Evolutionary conservation across 139 green algal species (phyloP), one percentile per base, ranked within the genome.

Genomic region (Pleodorina starrii): DNA sequence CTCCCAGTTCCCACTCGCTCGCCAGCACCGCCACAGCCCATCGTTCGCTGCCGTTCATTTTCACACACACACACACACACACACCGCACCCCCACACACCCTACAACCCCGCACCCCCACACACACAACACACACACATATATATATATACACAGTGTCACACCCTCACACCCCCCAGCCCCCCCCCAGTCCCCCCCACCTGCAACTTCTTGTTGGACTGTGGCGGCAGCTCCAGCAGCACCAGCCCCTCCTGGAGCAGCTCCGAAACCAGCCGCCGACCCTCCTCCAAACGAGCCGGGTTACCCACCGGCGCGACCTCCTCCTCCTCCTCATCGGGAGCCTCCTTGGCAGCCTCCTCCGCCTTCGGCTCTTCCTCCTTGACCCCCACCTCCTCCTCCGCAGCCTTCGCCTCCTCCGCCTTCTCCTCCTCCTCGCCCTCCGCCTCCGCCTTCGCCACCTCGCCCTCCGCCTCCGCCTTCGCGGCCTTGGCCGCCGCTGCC

Each of bases 191-290:
- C n/a, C n/a, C n/a, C n/a, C n/a, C n/a, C 32, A 74, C 78, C 83
- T 80, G 66, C 83, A 88, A 29, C 68, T 81, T 88, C 59, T 35
- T 83, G 82, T 87, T 82, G 0, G 80, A 74, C 27, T 27, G 19
- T n/a, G 54, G 29, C 59, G 48, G 66, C 78, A 92, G 90, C 79
- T 90, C 90, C 57, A 90, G 35, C 68, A 92, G 78, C 85, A 92
- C 90, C 69, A 92, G 71, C 10, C 90, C 90, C 42, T 92, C 90
- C 1, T 23, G 16, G 3, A 91, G 59, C 71, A 91, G 85, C 68
- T 69, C 75, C 11, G 59, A 43, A 68, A 87, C 84, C 59, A 92
- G 46, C 23, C 36, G 27, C 1, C 50, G 46, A 3, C 74, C 84
- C 74, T 84, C 66, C 0, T 32, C 44, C 59, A 92, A 35, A 35